These are phyloP conservation scores for Erigeron canadensis DNA, from an alignment of 129 eudicot genomes.

Conservation along the genomic window DNA sequence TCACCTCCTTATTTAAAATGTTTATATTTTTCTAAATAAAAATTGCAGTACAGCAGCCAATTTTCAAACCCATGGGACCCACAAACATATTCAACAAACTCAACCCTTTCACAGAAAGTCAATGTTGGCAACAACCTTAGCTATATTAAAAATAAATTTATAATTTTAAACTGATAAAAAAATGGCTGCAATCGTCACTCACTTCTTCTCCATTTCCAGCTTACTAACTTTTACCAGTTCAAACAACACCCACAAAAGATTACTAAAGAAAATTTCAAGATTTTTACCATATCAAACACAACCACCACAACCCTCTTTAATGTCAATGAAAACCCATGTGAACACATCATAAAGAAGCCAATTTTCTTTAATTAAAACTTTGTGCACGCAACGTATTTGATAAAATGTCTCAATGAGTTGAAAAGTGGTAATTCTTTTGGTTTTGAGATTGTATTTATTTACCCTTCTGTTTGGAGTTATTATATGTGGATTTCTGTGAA, in stretches of 20 bases:
- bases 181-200: constrained; percentile 29
- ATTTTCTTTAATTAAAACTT: background rate
- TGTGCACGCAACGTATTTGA: constrained; percentile 26
- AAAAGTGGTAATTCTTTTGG: constrained; percentile 8
- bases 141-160: too few relatives aligned
- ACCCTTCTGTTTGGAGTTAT: constrained; percentile 18
- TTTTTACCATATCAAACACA: constrained; percentile 16
- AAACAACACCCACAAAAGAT: constrained; percentile 26
- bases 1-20: too few relatives aligned
- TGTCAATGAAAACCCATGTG: constrained; percentile 34
- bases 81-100: background rate
- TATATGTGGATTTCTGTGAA: background rate
- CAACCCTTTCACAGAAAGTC: background rate
- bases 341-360: background rate
- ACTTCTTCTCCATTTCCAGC: constrained; percentile 16
- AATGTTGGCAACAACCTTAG: background rate
- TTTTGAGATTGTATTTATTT: constrained; percentile 15
- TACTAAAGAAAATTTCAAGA: constrained; percentile 20
- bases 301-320: constrained; percentile 32
- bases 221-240: constrained; percentile 35
- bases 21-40: too few relatives aligned
- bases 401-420: constrained; percentile 28
- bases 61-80: background rate
- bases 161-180: background rate
- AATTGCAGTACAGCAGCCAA: too few relatives aligned